Conservation (phyloP, 495 filamentous ascomycete species). For the Aspergillus taichungensis region DNA sequence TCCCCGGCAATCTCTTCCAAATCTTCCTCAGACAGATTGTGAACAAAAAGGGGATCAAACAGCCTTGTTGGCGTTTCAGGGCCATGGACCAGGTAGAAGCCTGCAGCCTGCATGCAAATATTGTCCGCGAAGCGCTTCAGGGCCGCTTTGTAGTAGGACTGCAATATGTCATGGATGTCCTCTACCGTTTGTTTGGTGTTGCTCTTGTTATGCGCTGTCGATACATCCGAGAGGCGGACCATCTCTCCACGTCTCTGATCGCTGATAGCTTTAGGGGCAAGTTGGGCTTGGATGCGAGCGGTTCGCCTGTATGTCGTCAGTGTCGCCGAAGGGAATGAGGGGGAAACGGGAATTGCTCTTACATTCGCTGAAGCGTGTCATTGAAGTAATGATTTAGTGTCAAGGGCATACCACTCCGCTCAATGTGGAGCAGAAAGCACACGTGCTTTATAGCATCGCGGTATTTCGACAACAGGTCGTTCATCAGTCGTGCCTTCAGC, state of each 20-base stretch:
- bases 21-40: slow-evolving; percentile 23
- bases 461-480: slow-evolving; percentile 37
- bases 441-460: slow-evolving; percentile 32
- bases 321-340: not conserved
- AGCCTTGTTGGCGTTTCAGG: slow-evolving; percentile 23
- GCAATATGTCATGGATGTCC: slow-evolving; percentile 49
- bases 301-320: not conserved
- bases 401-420: slow-evolving; percentile 33
- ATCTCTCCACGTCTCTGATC: slow-evolving; percentile 6
- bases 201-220: slow-evolving; percentile 18
- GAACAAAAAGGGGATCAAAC: slow-evolving; percentile 28
- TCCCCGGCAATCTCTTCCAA: slow-evolving; percentile 42
- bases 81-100: slow-evolving; percentile 27
- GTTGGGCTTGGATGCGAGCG: not conserved
- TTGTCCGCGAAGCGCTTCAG: slow-evolving; percentile 48
- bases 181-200: slow-evolving; percentile 39
- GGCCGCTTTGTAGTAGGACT: slow-evolving; percentile 53
- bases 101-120: slow-evolving; percentile 37
- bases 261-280: not conserved
- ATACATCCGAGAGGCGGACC: slow-evolving; percentile 14
- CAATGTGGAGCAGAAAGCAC: slow-evolving; percentile 39
- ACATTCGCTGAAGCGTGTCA: slow-evolving; percentile 37
- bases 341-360: not conserved
- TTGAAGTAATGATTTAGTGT: slow-evolving; percentile 50
- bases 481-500: slow-evolving; percentile 33